These are phyloP conservation scores for Chlamydomonas sphaeroides DNA, from an alignment of 139 green algal species.

Conservation along the genomic window DNA sequence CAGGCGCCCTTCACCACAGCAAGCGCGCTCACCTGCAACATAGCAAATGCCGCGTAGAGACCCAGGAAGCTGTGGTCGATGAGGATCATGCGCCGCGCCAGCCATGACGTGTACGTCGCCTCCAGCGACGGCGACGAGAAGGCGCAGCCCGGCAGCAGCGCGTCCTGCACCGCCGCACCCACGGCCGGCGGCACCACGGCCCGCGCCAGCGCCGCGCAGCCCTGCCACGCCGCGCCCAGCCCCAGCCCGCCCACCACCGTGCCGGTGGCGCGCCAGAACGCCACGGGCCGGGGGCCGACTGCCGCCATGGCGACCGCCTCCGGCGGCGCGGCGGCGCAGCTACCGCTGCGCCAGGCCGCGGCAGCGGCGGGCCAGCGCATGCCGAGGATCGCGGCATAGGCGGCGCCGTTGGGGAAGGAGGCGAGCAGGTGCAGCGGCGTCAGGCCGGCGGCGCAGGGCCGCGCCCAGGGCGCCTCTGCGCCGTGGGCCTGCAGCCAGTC, in stretches of 20 bases:
- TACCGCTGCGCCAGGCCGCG: not conserved
- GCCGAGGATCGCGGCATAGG: not conserved
- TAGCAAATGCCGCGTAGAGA: not conserved
- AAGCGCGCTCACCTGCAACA: not conserved
- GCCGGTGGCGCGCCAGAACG: not conserved
- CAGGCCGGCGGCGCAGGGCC: not conserved
- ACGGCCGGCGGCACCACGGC: not conserved
- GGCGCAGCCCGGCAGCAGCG: not conserved
- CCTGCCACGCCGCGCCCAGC: not conserved
- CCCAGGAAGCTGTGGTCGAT: constrained; percentile 3
- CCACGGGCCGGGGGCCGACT: not conserved
- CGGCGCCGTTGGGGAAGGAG: not conserved
- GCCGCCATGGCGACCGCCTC: not conserved
- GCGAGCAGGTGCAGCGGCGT: constrained; percentile 25
- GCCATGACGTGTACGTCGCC: not conserved
- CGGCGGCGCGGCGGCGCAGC: not conserved
- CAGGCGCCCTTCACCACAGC: too few species aligned
- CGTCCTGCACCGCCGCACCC: not conserved
- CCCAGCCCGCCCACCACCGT: not conserved
- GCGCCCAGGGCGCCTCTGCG: not conserved
- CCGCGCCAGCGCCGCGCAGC: not conserved
- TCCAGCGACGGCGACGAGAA: not conserved
- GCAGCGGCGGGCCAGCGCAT: constrained; percentile 1
- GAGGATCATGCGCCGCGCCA: not conserved
- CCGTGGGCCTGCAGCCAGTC: constrained; percentile 12